Conservation (phyloP, 306 rosid genomes). For the Lotus japonicus region DNA sequence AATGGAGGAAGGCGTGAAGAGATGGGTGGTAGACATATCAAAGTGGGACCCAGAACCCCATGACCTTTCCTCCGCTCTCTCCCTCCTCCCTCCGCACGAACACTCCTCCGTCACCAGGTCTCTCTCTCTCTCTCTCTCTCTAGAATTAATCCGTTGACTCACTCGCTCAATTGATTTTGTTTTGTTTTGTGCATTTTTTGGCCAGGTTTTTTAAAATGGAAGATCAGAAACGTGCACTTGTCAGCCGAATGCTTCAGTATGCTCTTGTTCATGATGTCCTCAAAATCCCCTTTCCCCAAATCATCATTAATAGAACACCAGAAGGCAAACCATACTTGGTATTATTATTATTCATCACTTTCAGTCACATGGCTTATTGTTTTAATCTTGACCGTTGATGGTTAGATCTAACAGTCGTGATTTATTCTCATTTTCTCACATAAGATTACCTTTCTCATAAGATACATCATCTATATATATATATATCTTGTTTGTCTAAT, state of each 20-base stretch:
- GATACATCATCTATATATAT: no score
- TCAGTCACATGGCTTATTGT: no score
- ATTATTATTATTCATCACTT: no score
- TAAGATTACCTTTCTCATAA: no score
- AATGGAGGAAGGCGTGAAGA: constrained; percentile 61
- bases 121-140: not conserved
- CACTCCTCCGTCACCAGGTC: constrained; percentile 59
- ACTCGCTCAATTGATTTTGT: no score
- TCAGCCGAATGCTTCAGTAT: constrained; percentile 80
- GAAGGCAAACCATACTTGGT: constrained; percentile 82
- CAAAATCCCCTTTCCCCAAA: constrained; percentile 43
- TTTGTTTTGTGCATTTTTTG: no score
- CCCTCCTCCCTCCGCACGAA: constrained; percentile 47
- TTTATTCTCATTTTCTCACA: no score
- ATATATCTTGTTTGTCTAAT: not conserved
- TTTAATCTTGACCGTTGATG: no score
- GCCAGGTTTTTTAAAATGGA: constrained; percentile 46
- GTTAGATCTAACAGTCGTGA: no score
- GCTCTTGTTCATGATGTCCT: constrained; percentile 47
- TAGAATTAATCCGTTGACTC: not conserved
- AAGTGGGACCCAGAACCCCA: constrained; percentile 64
- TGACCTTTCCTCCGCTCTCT: constrained; percentile 48
- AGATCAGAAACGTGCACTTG: constrained; percentile 71
- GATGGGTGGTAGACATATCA: constrained; percentile 75
- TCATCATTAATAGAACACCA: constrained; percentile 55